Base-by-base conservation (phyloP, 2,329 filamentous ascomycete genomes). In the Beauveria scarabaeidicola region DNA sequence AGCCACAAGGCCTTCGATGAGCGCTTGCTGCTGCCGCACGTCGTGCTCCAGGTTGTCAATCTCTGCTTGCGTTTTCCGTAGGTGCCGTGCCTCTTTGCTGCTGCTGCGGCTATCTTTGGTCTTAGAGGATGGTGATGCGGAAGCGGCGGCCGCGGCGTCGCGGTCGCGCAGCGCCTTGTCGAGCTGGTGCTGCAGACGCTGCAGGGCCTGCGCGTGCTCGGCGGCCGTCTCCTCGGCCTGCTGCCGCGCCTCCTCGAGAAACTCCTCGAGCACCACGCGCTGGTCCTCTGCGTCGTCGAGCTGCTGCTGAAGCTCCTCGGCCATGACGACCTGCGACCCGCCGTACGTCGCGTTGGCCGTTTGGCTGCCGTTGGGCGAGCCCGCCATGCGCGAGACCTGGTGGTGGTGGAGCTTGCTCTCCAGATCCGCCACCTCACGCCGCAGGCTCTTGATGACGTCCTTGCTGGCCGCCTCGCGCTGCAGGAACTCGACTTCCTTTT, bases 31-130 rank as follows among this genome's bases (percentile, higher is more conserved):
- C 67, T 89, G 84, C 6, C 81, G 78, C 29, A 94, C 79, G 67
- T 89, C 85, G 61, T 89, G 79, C 65, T 90, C 86, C n/a, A 94
- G 78, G 38, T 85, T 81, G 69, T 90, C 84, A 46, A 81, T 76
- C 66, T 87, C 82, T 13, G 84, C 76, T 70, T 88, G 85, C 21
- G 81, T 81, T 66, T 83, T 80, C 62, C 83, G 84, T 27, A 89
- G 73, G 61, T 86, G 82, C 44, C 79, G 77, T 47, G 82, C 79
- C 67, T 85, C 82, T 59, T 81, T 80, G 52, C 74, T 74, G 11
- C 75, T 74, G 38, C 74, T 74, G 9, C 75, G 74, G 32, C 77
- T 19, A 68, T 66, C 48, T 71, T 68, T 53, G 40, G 15, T 38
- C 19, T 36, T 52, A 5, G 56, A 36, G 3, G 57, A 47, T 9